Evolutionary conservation across 345 rosid species (phyloP).

Genomic region (Draba incana): DNA sequence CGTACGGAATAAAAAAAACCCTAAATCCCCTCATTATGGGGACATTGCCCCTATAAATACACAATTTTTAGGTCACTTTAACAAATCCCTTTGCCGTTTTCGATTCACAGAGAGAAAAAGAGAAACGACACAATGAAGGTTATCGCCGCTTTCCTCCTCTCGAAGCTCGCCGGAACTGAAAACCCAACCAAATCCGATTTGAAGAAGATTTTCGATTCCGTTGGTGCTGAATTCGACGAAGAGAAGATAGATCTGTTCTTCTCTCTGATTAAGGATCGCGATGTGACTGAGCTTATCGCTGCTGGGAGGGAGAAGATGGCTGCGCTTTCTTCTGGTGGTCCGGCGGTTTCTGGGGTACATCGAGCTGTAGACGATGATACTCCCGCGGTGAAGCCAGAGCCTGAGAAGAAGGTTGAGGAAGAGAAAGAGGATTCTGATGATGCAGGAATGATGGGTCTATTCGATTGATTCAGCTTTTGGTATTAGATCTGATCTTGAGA

Average conservation of each 20-base stretch:
- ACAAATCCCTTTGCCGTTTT: constrained; percentile 26
- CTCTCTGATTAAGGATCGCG: constrained; percentile 26
- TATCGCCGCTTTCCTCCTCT: constrained; percentile 23
- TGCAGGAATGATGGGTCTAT: constrained; percentile 39
- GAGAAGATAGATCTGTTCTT: constrained; percentile 26
- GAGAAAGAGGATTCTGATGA: constrained; percentile 36
- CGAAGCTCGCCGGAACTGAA: constrained; percentile 36
- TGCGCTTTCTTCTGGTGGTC: constrained; percentile 20
- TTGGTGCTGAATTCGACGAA: constrained; percentile 34
- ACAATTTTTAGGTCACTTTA: neutral
- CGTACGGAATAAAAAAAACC: constrained; percentile 26
- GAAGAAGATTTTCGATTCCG: constrained; percentile 35
- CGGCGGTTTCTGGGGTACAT: constrained; percentile 30
- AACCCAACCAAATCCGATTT: constrained; percentile 14
- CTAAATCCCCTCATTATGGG: constrained; percentile 32
- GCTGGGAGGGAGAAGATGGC: constrained; percentile 37
- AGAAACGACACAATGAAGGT: constrained; percentile 32
- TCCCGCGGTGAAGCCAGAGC: constrained; percentile 24
- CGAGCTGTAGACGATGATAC: neutral
- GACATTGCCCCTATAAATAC: neutral
- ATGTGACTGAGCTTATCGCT: constrained; percentile 32
- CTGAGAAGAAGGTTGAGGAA: constrained; percentile 32
- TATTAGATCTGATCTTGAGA: neutral
- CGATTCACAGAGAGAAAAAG: neutral
- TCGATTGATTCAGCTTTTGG: constrained; percentile 1